These are phyloP conservation scores for Pterocarpus santalinus DNA, from an alignment of 306 rosid species.

Conservation along the genomic window DNA sequence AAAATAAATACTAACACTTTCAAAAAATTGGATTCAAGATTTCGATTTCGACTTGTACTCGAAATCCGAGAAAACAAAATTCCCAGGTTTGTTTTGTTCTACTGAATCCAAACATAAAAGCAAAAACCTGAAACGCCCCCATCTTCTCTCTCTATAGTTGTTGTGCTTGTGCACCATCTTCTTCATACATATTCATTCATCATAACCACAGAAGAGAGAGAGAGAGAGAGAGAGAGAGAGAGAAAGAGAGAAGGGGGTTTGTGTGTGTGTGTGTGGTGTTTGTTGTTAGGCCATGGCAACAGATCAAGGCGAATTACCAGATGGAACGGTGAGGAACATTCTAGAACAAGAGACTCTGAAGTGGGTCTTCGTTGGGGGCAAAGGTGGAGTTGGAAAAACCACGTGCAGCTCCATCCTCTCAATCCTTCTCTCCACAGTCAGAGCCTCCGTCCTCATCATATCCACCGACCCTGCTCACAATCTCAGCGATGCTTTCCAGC, in stretches of 20 bases:
- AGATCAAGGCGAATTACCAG: conserved; percentile 57
- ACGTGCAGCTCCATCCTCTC: conserved; percentile 95
- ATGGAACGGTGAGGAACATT: conserved; percentile 81
- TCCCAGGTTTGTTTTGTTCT: no score
- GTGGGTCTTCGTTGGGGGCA: conserved; percentile 99
- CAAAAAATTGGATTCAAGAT: no score
- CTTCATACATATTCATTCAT: neutral
- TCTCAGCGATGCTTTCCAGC: conserved; percentile 98
- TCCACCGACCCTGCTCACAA: conserved; percentile 99
- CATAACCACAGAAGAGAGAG: neutral
- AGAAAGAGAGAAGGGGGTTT: conserved; percentile 15
- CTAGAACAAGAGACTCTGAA: conserved; percentile 85
- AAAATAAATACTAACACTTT: no score
- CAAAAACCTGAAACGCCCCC: neutral
- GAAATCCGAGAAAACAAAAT: no score
- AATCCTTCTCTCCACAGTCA: conserved; percentile 79
- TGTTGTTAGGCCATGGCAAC: conserved; percentile 38
- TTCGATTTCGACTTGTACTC: no score
- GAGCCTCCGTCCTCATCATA: conserved; percentile 89
- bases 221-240: no score
- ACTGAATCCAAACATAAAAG: no score
- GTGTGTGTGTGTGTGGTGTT: neutral
- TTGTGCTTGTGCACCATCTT: no score
- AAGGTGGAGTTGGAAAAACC: conserved; percentile 97
- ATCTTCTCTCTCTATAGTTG: neutral